Percentiles rank a stretch among this genome's conserved stretches.
These are phyloP conservation scores for Pleodorina starrii DNA, from an alignment of 139 green algal species.

Conservation along the genomic window DNA sequence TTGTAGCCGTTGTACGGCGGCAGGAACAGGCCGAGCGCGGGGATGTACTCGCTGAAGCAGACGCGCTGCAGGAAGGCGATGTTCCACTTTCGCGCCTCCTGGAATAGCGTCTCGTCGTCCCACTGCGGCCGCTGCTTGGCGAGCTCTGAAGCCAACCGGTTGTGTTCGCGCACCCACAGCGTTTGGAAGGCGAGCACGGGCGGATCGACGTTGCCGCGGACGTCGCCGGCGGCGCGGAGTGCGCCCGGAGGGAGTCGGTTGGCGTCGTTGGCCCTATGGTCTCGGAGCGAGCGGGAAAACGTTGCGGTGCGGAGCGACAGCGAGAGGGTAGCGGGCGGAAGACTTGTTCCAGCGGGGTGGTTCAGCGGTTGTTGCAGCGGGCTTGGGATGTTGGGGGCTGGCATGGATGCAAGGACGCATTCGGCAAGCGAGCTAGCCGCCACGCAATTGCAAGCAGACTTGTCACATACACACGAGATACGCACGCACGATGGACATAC, in stretches of 20 bases:
- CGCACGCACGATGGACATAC: too few relatives aligned
- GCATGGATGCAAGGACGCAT: too few relatives aligned
- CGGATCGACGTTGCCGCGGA: conserved; percentile 56
- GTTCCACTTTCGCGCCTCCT: conserved; percentile 60
- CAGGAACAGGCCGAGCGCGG: conserved; percentile 43
- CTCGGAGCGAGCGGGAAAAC: too few relatives aligned
- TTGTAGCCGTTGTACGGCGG: conserved; percentile 56
- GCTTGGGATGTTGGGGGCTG: too few relatives aligned
- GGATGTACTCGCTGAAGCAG: conserved; percentile 57
- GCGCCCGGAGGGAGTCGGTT: not conserved
- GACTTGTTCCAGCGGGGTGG: too few relatives aligned
- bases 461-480: too few relatives aligned
- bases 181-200: conserved; percentile 52
- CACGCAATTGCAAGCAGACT: too few relatives aligned
- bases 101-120: conserved; percentile 55
- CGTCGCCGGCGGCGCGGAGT: conserved; percentile 46
- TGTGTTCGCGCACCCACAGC: conserved; percentile 60
- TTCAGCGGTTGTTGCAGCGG: too few relatives aligned
- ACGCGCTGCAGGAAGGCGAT: conserved; percentile 41
- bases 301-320: too few relatives aligned
- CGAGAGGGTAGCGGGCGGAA: too few relatives aligned
- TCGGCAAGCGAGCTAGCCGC: too few relatives aligned
- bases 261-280: not conserved
- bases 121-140: conserved; percentile 8
- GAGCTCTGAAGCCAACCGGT: conserved; percentile 47